Evolutionary conservation across 768 basidiomycete genomes (phyloP).

Genomic region (Leccinum obscurum): DNA sequence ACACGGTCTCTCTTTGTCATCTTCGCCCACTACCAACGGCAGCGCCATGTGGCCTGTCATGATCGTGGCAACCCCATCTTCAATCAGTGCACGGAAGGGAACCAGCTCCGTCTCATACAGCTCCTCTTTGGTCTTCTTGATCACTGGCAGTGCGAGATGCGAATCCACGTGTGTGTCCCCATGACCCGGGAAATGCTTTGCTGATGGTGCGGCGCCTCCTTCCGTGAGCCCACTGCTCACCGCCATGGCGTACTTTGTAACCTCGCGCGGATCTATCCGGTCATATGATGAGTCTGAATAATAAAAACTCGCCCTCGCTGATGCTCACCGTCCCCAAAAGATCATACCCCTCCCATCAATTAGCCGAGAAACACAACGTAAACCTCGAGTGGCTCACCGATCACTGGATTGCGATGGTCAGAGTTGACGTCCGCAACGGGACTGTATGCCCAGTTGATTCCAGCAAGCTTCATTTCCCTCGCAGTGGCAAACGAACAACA

Average conservation of each 20-base stretch:
- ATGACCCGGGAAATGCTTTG: conserved; percentile 76
- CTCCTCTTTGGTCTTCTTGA: conserved; percentile 47
- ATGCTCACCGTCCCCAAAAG: conserved; percentile 62
- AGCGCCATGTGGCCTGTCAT: conserved; percentile 80
- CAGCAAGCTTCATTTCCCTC: conserved; percentile 55
- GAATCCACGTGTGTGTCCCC: conserved; percentile 74
- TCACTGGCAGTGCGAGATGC: conserved; percentile 63
- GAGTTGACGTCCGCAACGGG: conserved; percentile 75
- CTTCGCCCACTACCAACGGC: conserved; percentile 47
- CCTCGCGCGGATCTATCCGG: conserved; percentile 50
- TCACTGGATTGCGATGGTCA: conserved; percentile 69
- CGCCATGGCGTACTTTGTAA: conserved; percentile 48
- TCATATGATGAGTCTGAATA: not conserved
- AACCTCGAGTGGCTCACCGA: conserved; percentile 43
- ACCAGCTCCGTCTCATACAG: conserved; percentile 52
- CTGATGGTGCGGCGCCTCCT: conserved; percentile 55
- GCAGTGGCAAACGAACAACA: conserved; percentile 51
- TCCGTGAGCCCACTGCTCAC: conserved; percentile 49
- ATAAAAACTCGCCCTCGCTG: not conserved
- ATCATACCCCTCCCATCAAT: conserved; percentile 54
- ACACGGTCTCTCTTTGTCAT: conserved; percentile 49
- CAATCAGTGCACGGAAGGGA: conserved; percentile 53
- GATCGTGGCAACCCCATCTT: conserved; percentile 47
- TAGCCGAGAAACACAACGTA: not conserved
- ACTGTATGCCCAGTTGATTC: conserved; percentile 72